These are phyloP conservation scores for Paxillus involutus DNA, from an alignment of 768 basidiomycete genomes.

Conservation along the genomic window DNA sequence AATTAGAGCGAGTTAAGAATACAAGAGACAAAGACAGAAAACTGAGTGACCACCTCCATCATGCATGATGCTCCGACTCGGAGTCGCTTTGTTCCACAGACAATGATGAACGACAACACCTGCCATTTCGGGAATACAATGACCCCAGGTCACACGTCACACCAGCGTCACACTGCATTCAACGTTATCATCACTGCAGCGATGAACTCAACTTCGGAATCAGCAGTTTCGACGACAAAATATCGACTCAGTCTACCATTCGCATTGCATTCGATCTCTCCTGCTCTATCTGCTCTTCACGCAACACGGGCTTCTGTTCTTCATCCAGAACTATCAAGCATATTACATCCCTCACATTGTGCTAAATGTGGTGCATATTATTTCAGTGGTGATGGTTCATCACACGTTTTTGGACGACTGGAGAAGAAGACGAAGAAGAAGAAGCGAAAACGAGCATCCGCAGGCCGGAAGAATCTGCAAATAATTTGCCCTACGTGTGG, in stretches of 20 bases:
- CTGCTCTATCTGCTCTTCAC: slow-evolving; percentile 65
- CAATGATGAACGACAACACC: slow-evolving; percentile 27
- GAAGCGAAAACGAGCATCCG: slow-evolving; percentile 10
- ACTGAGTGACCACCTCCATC: background rate
- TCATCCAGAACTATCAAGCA: slow-evolving; percentile 24
- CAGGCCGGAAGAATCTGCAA: slow-evolving; percentile 1
- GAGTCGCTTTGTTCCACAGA: slow-evolving; percentile 3
- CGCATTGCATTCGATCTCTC: slow-evolving; percentile 49
- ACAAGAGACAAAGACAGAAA: slow-evolving; percentile 6
- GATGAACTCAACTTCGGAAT: slow-evolving; percentile 1
- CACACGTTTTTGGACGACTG: slow-evolving; percentile 29
- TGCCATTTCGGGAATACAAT: slow-evolving; percentile 27
- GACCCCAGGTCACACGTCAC: background rate
- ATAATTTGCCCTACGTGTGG: slow-evolving; percentile 23
- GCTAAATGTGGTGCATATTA: slow-evolving; percentile 53
- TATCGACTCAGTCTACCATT: slow-evolving; percentile 51
- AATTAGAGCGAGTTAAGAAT: slow-evolving; percentile 6
- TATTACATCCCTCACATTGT: slow-evolving; percentile 39
- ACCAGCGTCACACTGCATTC: no score
- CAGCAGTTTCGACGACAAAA: slow-evolving; percentile 31
- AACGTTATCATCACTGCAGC: no score
- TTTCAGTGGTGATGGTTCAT: slow-evolving; percentile 38
- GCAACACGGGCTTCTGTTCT: slow-evolving; percentile 37
- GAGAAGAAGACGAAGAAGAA: slow-evolving; percentile 21
- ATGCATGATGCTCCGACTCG: no score